Base-by-base conservation (phyloP, 768 basidiomycete genomes). In the Leccinum rimulosum region DNA sequence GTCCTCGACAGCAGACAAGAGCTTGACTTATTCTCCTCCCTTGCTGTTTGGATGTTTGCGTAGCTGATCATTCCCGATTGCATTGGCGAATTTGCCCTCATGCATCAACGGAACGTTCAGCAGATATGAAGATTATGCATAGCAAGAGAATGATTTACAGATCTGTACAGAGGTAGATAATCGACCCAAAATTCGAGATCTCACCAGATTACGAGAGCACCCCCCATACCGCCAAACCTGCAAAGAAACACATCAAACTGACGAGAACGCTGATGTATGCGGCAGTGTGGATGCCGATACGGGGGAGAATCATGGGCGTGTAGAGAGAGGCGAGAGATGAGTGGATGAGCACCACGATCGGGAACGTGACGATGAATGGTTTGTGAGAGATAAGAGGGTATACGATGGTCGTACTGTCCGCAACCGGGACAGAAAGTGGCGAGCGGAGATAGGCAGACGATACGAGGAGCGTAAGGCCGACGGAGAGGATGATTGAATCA, bases 241-340 rank as follows among this genome's bases (percentile, higher is more conserved):
- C 80, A 68, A 93, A 92, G 64, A 93, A 83, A 40, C 78, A 76
- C 28, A 87, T 86, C 12, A 93, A 73, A 0, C 85, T 84, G 4
- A 88, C 79, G 31, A 93, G 70, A 49, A 85, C 76, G 22, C 82
- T 84, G 10, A 86, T 76, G 71, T 91, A 94, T 27, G 88, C 89
- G 33, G 86, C 87, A 0, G 84, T 84, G 53, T 90, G 91, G 30
- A 92, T 80, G 7, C 91, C 91, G 28, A 93, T 81, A 43, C 82
- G 79, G 0, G 89, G 88, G 12, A 93, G 78, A 30, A 91, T 74
- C 54, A 79, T 72, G 1, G 88, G 83, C 0, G 88, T 84, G 62
- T 92, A 87, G 55, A 92, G 76, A 17, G 88, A 73, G 3, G 83
- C 75, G 22, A 93, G 80, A 31, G 79, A 64, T 9, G 79, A 75